Conservation (phyloP, 164 flowering plant genomes). For the Euptelea pleiosperma region DNA sequence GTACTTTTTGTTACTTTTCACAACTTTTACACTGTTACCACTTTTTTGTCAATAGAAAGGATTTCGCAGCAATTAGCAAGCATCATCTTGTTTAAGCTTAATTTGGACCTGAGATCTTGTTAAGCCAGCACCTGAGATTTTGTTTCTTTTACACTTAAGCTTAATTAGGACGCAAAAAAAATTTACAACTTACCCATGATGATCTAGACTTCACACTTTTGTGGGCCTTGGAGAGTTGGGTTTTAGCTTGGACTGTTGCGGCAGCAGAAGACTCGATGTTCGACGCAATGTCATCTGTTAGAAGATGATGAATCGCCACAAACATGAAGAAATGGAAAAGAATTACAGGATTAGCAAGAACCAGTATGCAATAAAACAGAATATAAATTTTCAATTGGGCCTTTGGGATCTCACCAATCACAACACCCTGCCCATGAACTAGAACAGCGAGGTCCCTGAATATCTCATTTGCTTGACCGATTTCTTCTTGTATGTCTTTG, state of each 20-base stretch:
- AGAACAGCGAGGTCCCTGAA: slow-evolving; percentile 77
- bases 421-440: slow-evolving; percentile 64
- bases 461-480: slow-evolving; percentile 62
- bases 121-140: no score
- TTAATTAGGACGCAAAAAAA: not conserved
- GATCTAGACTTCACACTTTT: slow-evolving; percentile 54
- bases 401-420: slow-evolving; percentile 47
- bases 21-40: no score
- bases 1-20: no score
- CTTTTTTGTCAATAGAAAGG: no score
- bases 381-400: not conserved
- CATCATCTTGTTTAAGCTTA: no score
- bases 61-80: no score
- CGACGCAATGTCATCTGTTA: slow-evolving; percentile 63
- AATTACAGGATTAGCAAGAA: not conserved
- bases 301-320: slow-evolving; percentile 5
- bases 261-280: slow-evolving; percentile 53
- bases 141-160: no score
- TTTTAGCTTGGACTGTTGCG: slow-evolving; percentile 53
- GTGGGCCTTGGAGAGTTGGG: slow-evolving; percentile 56
- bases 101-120: no score
- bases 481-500: slow-evolving; percentile 54
- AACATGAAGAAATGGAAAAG: not conserved
- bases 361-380: not conserved
- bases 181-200: slow-evolving; percentile 54